Evolutionary conservation across 768 basidiomycete genomes (phyloP).

Genomic region (Pholiota conissans): DNA sequence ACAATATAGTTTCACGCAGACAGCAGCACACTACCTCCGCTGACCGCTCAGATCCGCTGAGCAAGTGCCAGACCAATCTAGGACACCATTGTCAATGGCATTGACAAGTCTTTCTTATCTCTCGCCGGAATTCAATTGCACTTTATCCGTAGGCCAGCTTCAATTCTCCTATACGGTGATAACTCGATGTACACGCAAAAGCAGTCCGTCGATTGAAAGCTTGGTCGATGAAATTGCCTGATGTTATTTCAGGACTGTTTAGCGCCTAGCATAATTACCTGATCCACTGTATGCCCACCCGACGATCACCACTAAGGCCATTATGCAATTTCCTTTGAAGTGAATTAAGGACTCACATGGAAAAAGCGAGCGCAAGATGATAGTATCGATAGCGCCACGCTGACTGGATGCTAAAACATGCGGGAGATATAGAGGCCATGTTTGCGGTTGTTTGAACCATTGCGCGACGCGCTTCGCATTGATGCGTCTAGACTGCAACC

Average conservation of each 20-base stretch:
- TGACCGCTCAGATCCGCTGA: neutral
- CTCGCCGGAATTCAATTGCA: no score
- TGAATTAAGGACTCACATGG: neutral
- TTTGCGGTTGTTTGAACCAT: constrained; percentile 9
- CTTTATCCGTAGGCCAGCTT: no score
- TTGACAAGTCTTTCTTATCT: no score
- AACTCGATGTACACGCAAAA: no score
- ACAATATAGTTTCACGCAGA: neutral
- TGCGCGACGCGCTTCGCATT: constrained; percentile 3
- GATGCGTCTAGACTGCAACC: constrained; percentile 10
- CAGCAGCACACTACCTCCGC: neutral
- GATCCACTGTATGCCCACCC: neutral
- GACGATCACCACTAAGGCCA: neutral
- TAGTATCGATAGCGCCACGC: neutral
- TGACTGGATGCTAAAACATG: neutral
- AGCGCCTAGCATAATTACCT: neutral
- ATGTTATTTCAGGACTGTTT: no score
- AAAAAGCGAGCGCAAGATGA: neutral
- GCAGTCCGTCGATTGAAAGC: no score
- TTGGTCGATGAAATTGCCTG: no score
- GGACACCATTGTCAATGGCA: neutral
- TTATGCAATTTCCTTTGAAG: neutral
- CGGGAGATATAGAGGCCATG: constrained; percentile 5
- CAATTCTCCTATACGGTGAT: no score
- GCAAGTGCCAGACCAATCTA: neutral